phyloP scores from a whole-genome alignment of 345 rosid genomes.

The Aquilaria malaccensis region DNA sequence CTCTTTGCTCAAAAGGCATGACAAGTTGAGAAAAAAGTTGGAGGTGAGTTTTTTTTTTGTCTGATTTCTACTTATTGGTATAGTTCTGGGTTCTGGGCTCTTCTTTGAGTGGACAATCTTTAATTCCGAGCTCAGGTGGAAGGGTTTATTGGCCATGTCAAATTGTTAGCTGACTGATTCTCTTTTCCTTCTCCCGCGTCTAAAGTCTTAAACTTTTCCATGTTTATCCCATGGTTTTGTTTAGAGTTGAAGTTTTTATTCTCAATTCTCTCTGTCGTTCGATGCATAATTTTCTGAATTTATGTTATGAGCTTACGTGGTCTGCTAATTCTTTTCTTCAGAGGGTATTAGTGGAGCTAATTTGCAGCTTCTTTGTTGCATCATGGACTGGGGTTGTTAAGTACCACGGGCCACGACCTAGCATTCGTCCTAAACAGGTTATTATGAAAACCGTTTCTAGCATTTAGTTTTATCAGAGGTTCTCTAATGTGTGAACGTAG shows the following conservation, averaged over 20 bases:
- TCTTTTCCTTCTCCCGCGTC: background rate
- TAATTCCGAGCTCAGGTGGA: too few relatives aligned
- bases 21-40: conserved; percentile 64
- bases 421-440: conserved; percentile 96
- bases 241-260: too few relatives aligned
- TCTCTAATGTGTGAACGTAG: background rate
- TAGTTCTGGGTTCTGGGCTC: too few relatives aligned
- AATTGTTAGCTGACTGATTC: too few relatives aligned
- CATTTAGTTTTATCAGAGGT: background rate
- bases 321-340: conserved; percentile 23
- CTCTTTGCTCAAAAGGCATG: conserved; percentile 70
- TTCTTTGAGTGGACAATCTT: too few relatives aligned
- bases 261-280: background rate
- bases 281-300: conserved; percentile 1
- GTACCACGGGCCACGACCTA: conserved; percentile 97
- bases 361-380: conserved; percentile 97
- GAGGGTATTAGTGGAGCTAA: conserved; percentile 95
- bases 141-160: too few relatives aligned
- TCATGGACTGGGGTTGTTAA: conserved; percentile 99
- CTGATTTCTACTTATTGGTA: background rate
- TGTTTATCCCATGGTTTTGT: background rate
- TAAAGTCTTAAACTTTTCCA: background rate
- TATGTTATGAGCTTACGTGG: background rate
- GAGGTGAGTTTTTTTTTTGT: conserved; percentile 43
- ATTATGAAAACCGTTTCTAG: background rate